Evolutionary conservation across 2,329 filamentous ascomycete genomes (phyloP).

Genomic region (Trichophyton schoenleinii): DNA sequence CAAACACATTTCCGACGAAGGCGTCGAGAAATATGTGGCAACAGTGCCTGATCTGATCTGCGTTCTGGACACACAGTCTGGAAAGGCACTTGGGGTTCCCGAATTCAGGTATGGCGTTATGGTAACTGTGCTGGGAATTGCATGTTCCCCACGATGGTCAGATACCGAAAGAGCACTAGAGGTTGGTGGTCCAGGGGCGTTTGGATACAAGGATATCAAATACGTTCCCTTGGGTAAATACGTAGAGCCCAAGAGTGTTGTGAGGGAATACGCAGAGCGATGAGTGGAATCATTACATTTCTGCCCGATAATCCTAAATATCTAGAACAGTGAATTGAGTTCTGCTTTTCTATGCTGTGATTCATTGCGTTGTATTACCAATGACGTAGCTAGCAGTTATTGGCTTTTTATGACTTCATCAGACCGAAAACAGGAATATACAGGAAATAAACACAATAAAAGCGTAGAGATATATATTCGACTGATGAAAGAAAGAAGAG

Average conservation of each 20-base stretch:
- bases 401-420: not conserved
- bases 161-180: constrained; percentile 37
- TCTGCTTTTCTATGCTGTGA: not conserved
- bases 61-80: constrained; percentile 44
- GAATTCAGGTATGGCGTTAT: constrained; percentile 44
- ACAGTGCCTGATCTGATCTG: constrained; percentile 46
- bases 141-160: constrained; percentile 44
- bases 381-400: not conserved
- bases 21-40: constrained; percentile 28
- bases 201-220: constrained; percentile 37
- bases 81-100: constrained; percentile 44
- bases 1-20: constrained; percentile 23
- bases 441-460: not conserved
- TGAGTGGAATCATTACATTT: not conserved
- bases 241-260: constrained; percentile 42
- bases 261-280: constrained; percentile 28
- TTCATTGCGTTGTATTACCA: not conserved
- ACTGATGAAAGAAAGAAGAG: not conserved
- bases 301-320: too few species aligned
- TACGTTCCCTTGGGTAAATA: constrained; percentile 42
- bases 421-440: not conserved
- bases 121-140: constrained; percentile 43
- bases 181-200: constrained; percentile 39
- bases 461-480: not conserved
- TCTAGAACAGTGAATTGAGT: not conserved